These are phyloP conservation scores for Xylariaceae sp. DNA, from an alignment of 2,329 filamentous ascomycete genomes.

Conservation along the genomic window DNA sequence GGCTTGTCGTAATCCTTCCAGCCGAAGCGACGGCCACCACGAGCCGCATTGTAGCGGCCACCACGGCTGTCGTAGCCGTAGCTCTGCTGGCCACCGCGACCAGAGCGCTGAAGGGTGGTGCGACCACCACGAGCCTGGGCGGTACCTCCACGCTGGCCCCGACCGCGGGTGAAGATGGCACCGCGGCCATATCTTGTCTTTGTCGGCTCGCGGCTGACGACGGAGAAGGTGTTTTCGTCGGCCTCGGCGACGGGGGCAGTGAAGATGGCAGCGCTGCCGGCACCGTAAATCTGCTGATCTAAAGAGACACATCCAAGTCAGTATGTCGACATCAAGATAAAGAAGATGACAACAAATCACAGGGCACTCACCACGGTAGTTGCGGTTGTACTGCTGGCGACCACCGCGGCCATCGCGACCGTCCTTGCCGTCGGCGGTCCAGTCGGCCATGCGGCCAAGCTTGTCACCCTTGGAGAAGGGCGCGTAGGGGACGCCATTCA, in stretches of 20 bases:
- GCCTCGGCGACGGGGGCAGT: conserved; percentile 79
- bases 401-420: conserved; percentile 65
- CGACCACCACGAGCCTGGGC: conserved; percentile 56
- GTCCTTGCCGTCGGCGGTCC: conserved; percentile 88
- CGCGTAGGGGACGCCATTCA: conserved; percentile 93
- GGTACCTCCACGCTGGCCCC: conserved; percentile 73
- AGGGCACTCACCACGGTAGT: conserved; percentile 71
- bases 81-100: conserved; percentile 60
- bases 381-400: conserved; percentile 83
- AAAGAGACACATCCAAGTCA: conserved; percentile 21
- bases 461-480: conserved; percentile 99
- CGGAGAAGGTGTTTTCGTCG: conserved; percentile 94
- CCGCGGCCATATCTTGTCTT: conserved; percentile 87
- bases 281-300: conserved; percentile 97
- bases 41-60: conserved; percentile 63
- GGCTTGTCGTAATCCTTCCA: conserved; percentile 99
- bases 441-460: conserved; percentile 98
- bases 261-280: conserved; percentile 80
- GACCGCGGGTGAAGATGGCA: conserved; percentile 81
- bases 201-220: conserved; percentile 87
- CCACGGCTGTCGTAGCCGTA: conserved; percentile 68
- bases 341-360: neutral
- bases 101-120: conserved; percentile 63
- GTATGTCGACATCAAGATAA: conserved; percentile 3
- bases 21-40: conserved; percentile 83